Conservation (phyloP, 2,329 filamentous ascomycete species). For the Zasmidium cellare region DNA sequence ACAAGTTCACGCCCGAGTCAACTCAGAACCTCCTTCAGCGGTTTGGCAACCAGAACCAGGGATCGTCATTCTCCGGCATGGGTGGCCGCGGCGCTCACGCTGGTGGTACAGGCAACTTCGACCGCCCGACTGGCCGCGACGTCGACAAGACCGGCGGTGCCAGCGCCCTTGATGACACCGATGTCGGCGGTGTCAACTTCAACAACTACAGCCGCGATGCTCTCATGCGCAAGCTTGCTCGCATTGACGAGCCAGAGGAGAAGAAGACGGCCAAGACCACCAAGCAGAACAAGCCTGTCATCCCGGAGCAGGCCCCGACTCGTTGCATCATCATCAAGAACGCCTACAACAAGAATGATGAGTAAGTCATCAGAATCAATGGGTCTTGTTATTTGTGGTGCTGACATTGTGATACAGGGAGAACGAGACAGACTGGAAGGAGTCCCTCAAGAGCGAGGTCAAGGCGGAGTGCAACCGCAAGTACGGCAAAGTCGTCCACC, state of each 20-base stretch:
- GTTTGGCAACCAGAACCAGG: slow-evolving; percentile 66
- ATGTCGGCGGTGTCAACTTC: slow-evolving; percentile 98
- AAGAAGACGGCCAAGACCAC: slow-evolving; percentile 56
- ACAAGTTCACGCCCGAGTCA: slow-evolving; percentile 99
- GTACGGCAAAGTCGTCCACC: slow-evolving; percentile 97
- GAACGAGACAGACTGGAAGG: slow-evolving; percentile 80
- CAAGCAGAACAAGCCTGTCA: slow-evolving; percentile 62
- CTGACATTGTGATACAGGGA: slow-evolving; percentile 57
- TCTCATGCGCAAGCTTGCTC: slow-evolving; percentile 96
- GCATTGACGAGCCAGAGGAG: slow-evolving; percentile 81
- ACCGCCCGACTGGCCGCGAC: slow-evolving; percentile 76
- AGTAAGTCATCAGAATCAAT: slow-evolving; percentile 62
- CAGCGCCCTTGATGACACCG: slow-evolving; percentile 93
- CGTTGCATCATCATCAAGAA: slow-evolving; percentile 93
- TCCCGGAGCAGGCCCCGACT: slow-evolving; percentile 88
- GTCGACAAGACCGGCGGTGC: slow-evolving; percentile 86
- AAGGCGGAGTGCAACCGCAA: slow-evolving; percentile 88
- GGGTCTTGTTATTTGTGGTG: neutral
- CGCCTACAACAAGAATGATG: slow-evolving; percentile 87
- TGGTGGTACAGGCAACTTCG: slow-evolving; percentile 74
- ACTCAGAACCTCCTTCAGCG: slow-evolving; percentile 89
- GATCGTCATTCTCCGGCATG: slow-evolving; percentile 82
- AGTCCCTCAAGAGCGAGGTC: slow-evolving; percentile 92
- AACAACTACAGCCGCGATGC: slow-evolving; percentile 98
- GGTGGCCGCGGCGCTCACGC: slow-evolving; percentile 83